Percentiles rank a stretch among this genome's conserved stretches.
Conservation (phyloP, 768 basidiomycete species). For the Austroboletus eburneus region DNA sequence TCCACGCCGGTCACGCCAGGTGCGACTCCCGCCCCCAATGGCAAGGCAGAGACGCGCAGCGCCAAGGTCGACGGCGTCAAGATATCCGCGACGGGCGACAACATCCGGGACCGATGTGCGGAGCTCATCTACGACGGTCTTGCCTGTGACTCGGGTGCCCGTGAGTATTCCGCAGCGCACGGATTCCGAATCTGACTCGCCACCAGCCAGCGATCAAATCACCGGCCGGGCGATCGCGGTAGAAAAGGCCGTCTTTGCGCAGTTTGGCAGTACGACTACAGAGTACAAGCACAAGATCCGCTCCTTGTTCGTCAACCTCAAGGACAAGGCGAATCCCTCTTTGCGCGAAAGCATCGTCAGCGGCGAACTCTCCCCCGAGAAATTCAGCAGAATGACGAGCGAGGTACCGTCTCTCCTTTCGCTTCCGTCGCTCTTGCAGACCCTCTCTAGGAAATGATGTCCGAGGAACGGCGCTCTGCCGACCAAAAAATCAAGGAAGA, state of each 20-base stretch:
- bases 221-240: constrained; percentile 61
- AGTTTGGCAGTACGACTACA: constrained; percentile 41
- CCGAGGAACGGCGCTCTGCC: constrained; percentile 82
- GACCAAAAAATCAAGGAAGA: constrained; percentile 78
- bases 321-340: constrained; percentile 90
- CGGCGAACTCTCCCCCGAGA: constrained; percentile 68
- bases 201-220: constrained; percentile 65
- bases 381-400: constrained; percentile 77
- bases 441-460: constrained; percentile 82
- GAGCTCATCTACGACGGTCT: constrained; percentile 92
- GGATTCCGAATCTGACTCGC: constrained; percentile 6
- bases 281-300: constrained; percentile 79
- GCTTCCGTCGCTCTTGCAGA: not conserved
- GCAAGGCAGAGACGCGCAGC: constrained; percentile 43
- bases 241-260: constrained; percentile 58
- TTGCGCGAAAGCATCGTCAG: constrained; percentile 82
- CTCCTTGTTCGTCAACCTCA: constrained; percentile 86
- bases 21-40: constrained; percentile 27
- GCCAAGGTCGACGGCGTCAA: constrained; percentile 71
- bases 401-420: constrained; percentile 44
- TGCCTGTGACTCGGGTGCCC: constrained; percentile 78
- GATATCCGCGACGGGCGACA: constrained; percentile 55
- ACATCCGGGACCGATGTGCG: constrained; percentile 80
- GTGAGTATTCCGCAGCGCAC: constrained; percentile 46
- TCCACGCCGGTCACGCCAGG: constrained; percentile 39